These are phyloP conservation scores for Mytilinidion resinicola DNA, from an alignment of 495 filamentous ascomycete species.

Conservation along the genomic window DNA sequence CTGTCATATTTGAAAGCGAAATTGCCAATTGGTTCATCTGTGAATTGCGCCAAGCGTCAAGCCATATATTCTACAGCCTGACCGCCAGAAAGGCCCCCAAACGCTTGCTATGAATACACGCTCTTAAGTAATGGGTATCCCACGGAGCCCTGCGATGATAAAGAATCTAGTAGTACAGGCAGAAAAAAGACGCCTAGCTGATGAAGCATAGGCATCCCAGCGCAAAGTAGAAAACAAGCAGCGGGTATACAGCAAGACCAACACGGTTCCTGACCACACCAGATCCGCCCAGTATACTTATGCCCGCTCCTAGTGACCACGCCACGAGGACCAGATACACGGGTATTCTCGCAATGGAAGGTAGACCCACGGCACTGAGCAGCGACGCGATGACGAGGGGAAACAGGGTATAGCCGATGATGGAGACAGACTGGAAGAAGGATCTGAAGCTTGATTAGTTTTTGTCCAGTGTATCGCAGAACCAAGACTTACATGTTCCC, in stretches of 20 bases:
- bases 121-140: background rate
- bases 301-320: conserved; percentile 90
- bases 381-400: conserved; percentile 92
- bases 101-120: conserved; percentile 7
- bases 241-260: conserved; percentile 87
- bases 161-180: conserved; percentile 12
- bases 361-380: conserved; percentile 73
- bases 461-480: background rate
- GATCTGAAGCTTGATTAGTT: conserved; percentile 51
- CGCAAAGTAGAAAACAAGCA: conserved; percentile 93
- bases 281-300: conserved; percentile 92
- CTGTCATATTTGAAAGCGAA: background rate
- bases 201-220: conserved; percentile 95
- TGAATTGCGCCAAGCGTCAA: background rate
- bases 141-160: background rate
- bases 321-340: conserved; percentile 80
- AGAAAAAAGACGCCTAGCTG: conserved; percentile 48
- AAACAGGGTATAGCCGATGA: conserved; percentile 98
- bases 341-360: conserved; percentile 73
- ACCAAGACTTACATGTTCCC: conserved; percentile 82
- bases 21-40: background rate
- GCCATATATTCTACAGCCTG: background rate
- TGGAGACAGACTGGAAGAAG: conserved; percentile 93
- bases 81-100: background rate
- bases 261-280: conserved; percentile 93